Evolutionary conservation across 495 filamentous ascomycete genomes (phyloP).

Genomic region (Viridothelium virens): DNA sequence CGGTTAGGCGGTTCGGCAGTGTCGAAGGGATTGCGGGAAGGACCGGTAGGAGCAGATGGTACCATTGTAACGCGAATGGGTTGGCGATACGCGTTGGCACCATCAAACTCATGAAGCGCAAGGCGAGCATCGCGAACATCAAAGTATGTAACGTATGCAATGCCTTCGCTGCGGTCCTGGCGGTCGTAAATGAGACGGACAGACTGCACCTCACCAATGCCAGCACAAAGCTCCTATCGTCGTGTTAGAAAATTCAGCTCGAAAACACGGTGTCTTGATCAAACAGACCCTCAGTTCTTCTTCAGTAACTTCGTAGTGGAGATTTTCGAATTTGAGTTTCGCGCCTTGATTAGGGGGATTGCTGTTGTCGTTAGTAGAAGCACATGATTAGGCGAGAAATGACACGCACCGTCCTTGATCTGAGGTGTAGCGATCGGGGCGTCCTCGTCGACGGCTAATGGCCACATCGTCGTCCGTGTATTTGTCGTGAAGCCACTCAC

Average conservation of each 20-base stretch:
- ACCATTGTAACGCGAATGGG: conserved; percentile 74
- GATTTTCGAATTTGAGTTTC: conserved; percentile 79
- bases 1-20: conserved; percentile 45
- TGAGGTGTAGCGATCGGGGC: conserved; percentile 17
- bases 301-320: conserved; percentile 89
- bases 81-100: conserved; percentile 83
- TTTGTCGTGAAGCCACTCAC: conserved; percentile 88
- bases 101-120: conserved; percentile 76
- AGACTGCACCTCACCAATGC: conserved; percentile 63
- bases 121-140: conserved; percentile 57
- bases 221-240: conserved; percentile 66
- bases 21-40: conserved; percentile 49
- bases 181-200: conserved; percentile 78
- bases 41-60: conserved; percentile 41
- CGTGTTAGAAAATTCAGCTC: neutral
- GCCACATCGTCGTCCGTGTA: conserved; percentile 58
- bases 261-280: neutral
- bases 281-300: conserved; percentile 61
- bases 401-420: conserved; percentile 24
- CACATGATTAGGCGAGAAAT: conserved; percentile 19
- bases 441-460: conserved; percentile 35
- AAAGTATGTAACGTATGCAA: conserved; percentile 76
- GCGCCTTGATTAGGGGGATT: conserved; percentile 40
- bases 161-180: conserved; percentile 80
- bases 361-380: conserved; percentile 18